Conservation (phyloP, 1,284 basidiomycete genomes). For the Rhodotorula sp. region DNA sequence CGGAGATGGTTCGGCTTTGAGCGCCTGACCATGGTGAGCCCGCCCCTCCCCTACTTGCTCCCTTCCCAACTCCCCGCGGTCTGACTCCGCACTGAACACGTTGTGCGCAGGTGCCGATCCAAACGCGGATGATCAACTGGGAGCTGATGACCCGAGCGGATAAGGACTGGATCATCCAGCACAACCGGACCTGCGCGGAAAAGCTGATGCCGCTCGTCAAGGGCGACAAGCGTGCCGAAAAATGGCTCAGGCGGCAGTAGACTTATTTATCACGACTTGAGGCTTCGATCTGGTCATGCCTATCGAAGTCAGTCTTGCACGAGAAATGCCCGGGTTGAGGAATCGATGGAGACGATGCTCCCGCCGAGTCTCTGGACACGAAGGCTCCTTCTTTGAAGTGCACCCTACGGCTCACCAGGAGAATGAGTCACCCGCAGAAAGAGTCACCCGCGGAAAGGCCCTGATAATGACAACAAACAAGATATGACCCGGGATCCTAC, state of each 20-base stretch:
- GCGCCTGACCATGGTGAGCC: constrained; percentile 48
- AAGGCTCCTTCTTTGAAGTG: too few species aligned
- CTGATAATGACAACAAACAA: neutral
- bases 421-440: too few species aligned
- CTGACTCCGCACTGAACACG: neutral
- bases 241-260: constrained; percentile 30
- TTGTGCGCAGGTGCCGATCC: constrained; percentile 38
- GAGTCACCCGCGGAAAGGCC: neutral
- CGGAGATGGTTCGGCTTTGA: constrained; percentile 49
- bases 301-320: too few species aligned
- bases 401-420: too few species aligned
- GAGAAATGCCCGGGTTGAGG: too few species aligned
- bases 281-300: too few species aligned
- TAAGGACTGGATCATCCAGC: constrained; percentile 47
- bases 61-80: neutral
- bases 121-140: constrained; percentile 46
- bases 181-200: constrained; percentile 46
- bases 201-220: constrained; percentile 45
- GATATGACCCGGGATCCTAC: neutral
- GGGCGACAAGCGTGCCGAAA: constrained; percentile 27
- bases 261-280: neutral
- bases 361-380: too few species aligned
- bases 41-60: neutral
- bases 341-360: too few species aligned
- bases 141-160: constrained; percentile 45